These are phyloP conservation scores for Secale cereale DNA, from an alignment of 176 grass and related monocot genomes.

Conservation along the genomic window DNA sequence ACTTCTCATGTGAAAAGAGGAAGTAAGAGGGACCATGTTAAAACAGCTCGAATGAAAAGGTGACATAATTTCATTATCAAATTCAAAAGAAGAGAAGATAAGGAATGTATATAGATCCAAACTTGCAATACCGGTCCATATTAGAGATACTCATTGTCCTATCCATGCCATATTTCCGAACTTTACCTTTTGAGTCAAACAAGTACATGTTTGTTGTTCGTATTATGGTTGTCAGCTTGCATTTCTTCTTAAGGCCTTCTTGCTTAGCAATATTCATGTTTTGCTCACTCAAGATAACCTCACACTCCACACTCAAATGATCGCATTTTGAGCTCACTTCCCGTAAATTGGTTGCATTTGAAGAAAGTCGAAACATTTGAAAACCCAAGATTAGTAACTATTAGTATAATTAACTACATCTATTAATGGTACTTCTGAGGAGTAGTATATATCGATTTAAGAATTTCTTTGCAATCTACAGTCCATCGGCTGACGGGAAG, in stretches of 20 bases:
- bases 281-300: background rate
- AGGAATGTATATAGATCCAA: too few species aligned
- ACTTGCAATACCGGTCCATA: too few species aligned
- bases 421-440: conserved; percentile 32
- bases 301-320: conserved; percentile 49
- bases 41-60: too few species aligned
- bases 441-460: background rate
- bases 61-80: too few species aligned
- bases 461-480: conserved; percentile 68
- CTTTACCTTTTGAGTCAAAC: conserved; percentile 63
- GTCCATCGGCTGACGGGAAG: conserved; percentile 67
- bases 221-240: conserved; percentile 45
- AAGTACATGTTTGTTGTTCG: conserved; percentile 84
- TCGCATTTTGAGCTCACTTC: conserved; percentile 45
- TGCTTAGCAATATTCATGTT: too few species aligned
- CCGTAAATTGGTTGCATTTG: conserved; percentile 27
- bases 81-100: too few species aligned
- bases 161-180: conserved; percentile 17
- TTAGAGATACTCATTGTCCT: conserved; percentile 46
- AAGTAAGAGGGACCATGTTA: too few species aligned
- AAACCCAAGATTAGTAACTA: background rate
- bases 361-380: background rate
- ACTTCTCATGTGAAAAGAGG: too few species aligned
- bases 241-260: too few species aligned
- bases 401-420: conserved; percentile 30